Evolutionary conservation across 306 rosid species (phyloP), one percentile per base, ranked within the genome.

Genomic region (Gastrolobium villosum): DNA sequence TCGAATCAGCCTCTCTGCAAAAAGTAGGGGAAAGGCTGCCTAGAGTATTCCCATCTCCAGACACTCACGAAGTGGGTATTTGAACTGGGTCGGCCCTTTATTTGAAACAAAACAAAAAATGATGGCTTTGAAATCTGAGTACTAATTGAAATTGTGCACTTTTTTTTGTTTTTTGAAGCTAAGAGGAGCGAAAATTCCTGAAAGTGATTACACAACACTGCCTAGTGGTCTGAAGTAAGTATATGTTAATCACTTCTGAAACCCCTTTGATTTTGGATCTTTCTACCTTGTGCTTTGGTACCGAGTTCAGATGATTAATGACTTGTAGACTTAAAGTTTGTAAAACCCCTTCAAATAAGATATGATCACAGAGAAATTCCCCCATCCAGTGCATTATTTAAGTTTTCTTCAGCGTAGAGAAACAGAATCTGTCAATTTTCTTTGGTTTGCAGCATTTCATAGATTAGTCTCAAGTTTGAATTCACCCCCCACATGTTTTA

Each of bases 171-270:
- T 73, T 73, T 10, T 74, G 72, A 67, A 85, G 88, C 82, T 85
- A 7, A 37, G 86, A 34, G 88, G 83, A 32, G 83, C 92, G 3
- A 94, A 94, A 89, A 66, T 94, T 89, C 97, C 99, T 36, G 97
- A 90, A 79, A 91, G 88, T 84, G 99, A 94, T 87, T 94, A 49
- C 79, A 92, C 76, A 83, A 87, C 93, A 57, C 92, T 94, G 53
- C 95, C 97, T 26, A 94, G 71, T 85, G 99, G 99, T 76, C 81
- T 94, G 66, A 94, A 92, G 99, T 94, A 78, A 92, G 97, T 88
- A 79, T 39, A 65, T 54, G 31, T 48, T 53, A 67, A 44, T 78
- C 65, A 52, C 53, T n/a, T 64, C 39, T 73, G 15, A 9, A 34
- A 28, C 54, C 32, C 10, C 74, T 45, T 57, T 48, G 28, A 20